phyloP scores from a whole-genome alignment of 805 yeast genomes.

The Candida silvatica region DNA sequence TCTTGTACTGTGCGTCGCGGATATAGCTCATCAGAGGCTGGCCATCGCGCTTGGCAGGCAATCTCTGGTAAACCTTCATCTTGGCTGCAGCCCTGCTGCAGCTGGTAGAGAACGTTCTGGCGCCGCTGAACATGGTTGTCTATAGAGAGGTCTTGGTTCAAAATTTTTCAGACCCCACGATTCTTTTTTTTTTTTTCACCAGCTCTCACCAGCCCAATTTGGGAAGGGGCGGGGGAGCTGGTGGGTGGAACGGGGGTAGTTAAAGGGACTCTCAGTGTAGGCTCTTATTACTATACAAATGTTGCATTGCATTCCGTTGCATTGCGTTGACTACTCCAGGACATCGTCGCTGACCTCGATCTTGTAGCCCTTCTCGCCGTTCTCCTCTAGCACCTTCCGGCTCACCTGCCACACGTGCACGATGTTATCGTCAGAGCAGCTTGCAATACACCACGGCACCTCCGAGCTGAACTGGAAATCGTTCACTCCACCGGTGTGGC shows the following conservation, averaged over 20 bases:
- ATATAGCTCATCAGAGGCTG: constrained; percentile 34
- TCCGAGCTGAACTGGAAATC: constrained; percentile 66
- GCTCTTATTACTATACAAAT: no score
- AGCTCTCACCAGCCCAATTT: neutral
- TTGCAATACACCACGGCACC: constrained; percentile 69
- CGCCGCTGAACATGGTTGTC: no score
- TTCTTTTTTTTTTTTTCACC: neutral
- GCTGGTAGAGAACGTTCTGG: no score
- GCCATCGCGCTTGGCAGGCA: constrained; percentile 41
- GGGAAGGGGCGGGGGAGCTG: neutral
- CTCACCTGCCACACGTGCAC: constrained; percentile 51
- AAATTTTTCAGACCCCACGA: neutral
- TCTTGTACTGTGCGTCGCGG: constrained; percentile 41
- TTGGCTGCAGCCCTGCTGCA: constrained; percentile 4
- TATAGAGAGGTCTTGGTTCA: no score
- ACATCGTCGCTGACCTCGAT: constrained; percentile 5
- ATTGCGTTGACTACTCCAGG: neutral
- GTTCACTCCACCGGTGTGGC: constrained; percentile 71
- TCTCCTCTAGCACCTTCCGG: constrained; percentile 21
- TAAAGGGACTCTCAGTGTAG: no score
- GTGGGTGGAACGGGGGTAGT: no score
- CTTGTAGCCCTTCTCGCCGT: constrained; percentile 5
- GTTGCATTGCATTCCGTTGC: neutral
- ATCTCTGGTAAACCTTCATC: constrained; percentile 38
- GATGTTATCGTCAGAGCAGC: constrained; percentile 53